phyloP scores from a whole-genome alignment of 306 rosid genomes.

The Echinosophora koreensis region DNA sequence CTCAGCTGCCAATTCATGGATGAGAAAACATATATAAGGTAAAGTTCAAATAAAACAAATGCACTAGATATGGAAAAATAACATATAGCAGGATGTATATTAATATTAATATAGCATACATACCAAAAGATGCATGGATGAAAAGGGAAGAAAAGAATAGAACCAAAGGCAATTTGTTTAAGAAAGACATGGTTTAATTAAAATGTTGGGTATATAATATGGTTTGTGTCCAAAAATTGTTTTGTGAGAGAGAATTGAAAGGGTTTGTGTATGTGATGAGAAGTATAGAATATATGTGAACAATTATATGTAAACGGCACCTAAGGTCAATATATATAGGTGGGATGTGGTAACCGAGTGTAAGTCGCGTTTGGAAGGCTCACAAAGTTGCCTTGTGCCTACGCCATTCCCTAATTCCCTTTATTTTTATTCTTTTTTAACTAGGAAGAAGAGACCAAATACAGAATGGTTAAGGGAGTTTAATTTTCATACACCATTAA shows the following conservation, averaged over 20 bases:
- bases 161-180: slow-evolving; percentile 49
- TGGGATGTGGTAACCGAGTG: neutral
- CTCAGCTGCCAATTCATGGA: slow-evolving; percentile 50
- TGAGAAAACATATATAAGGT: neutral
- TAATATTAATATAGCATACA: neutral
- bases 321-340: slow-evolving; percentile 48
- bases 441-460: too few relatives aligned
- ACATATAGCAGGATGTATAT: neutral
- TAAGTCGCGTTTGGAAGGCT: slow-evolving; percentile 46
- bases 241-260: slow-evolving; percentile 9
- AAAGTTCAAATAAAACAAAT: neutral
- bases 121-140: slow-evolving; percentile 70
- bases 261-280: neutral
- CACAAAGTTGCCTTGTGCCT: neutral
- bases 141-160: slow-evolving; percentile 61
- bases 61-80: neutral
- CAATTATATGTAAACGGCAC: slow-evolving; percentile 33
- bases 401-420: neutral
- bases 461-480: too few relatives aligned
- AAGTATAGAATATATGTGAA: slow-evolving; percentile 12
- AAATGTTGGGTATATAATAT: neutral
- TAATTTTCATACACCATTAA: too few relatives aligned
- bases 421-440: too few relatives aligned
- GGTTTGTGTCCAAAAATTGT: slow-evolving; percentile 5
- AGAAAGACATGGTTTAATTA: slow-evolving; percentile 55